These are phyloP conservation scores for Zasmidium angulare DNA, from an alignment of 2,329 filamentous ascomycete species.

Conservation along the genomic window DNA sequence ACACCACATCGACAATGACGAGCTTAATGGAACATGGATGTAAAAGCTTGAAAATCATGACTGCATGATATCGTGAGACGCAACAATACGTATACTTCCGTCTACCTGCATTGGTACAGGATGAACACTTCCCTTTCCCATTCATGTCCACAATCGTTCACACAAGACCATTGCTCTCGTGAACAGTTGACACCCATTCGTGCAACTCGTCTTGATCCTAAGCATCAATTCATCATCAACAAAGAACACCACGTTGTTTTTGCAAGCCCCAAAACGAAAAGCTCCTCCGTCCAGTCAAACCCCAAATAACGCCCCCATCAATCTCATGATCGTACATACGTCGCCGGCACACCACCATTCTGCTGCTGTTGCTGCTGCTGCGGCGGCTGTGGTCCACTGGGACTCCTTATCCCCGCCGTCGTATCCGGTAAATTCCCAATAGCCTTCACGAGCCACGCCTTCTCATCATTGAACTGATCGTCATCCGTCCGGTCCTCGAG, in stretches of 20 bases:
- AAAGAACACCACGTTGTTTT: neutral
- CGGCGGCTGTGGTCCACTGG: neutral
- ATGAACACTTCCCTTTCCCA: too few relatives aligned
- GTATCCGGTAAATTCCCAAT: conserved; percentile 53
- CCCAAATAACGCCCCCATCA: neutral
- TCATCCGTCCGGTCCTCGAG: conserved; percentile 94
- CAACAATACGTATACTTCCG: too few relatives aligned
- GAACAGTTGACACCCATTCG: too few relatives aligned
- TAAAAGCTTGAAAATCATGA: too few relatives aligned
- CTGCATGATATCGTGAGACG: too few relatives aligned
- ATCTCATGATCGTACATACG: conserved; percentile 7
- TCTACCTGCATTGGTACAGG: too few relatives aligned
- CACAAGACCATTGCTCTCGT: too few relatives aligned
- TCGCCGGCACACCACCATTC: neutral
- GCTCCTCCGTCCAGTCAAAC: too few relatives aligned
- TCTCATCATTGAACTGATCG: conserved; percentile 97
- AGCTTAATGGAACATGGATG: too few relatives aligned
- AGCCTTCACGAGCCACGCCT: conserved; percentile 94
- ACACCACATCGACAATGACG: too few relatives aligned
- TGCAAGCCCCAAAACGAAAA: too few relatives aligned
- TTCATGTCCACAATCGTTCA: too few relatives aligned
- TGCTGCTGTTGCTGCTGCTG: neutral
- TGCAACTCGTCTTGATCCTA: neutral
- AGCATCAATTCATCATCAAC: neutral
- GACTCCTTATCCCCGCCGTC: conserved; percentile 25